Base-by-base conservation (phyloP, 2,329 filamentous ascomycete species). In the Aspergillus fumigatiaffinis region DNA sequence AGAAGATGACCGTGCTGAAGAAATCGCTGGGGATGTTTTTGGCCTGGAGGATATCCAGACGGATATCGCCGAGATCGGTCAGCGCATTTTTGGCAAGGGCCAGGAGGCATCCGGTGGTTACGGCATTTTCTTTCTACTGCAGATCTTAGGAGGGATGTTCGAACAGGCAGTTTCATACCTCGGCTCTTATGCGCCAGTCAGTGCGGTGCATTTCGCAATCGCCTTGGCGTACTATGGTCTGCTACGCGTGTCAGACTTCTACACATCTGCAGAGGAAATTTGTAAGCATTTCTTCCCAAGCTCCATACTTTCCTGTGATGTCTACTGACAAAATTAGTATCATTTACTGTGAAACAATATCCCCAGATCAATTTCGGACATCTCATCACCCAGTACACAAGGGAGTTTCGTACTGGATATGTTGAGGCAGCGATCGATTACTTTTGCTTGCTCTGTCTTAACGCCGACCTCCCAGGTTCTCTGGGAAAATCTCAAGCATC, bases 161-260 rank as follows among this genome's bases (percentile, higher is more conserved):
- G 94, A 99, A 76, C 88, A 94, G 68, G 94, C 93, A 17, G 82
- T 99, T 53, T 88, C 90, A 32, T 97, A 95, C 73, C 83, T 99
- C 20, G 97, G 97, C 71, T 85, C 87, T 50, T 94, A 96, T 77
- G 90, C 91, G 52, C 95, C 96, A 68, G 86, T 96, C 49, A 92
- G 96, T 63, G 92, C 93, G 25, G 91, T 96, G 51, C 95, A 99
- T 79, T 96, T 97, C 70, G 91, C 91, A 23, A 88, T 97, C 68
- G 91, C 88, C 0, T 82, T 99, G 48, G 87, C 88, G 66, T 96
- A 89, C 76, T 97, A 97, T 72, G 92, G 92, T 14, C 81, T 99
- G 58, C 79, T 99, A 59, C 88, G 92, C 38, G 90, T 96, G 28
- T 89, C 91, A 38, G 90, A 96, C 73, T 91, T 91, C 61, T 84